These are phyloP conservation scores for Closterium sp. DNA, from an alignment of 139 green algal species.

Conservation along the genomic window DNA sequence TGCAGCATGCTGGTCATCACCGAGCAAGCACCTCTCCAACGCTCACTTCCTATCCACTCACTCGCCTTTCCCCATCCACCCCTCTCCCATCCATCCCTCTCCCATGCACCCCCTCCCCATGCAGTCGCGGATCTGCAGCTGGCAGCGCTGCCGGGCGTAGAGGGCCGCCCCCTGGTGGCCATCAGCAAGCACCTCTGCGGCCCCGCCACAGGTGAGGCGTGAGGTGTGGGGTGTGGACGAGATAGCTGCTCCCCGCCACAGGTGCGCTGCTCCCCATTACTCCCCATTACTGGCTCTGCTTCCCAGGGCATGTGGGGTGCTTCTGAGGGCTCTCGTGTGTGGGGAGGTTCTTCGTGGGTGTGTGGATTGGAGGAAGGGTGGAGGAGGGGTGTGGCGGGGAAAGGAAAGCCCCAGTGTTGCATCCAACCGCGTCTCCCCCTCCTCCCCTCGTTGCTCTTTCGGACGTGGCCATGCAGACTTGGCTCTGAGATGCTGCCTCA, in stretches of 20 bases:
- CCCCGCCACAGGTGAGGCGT: slow-evolving; percentile 3
- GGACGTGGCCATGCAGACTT: slow-evolving; percentile 1
- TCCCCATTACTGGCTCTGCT: too few relatives aligned
- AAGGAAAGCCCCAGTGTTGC: neutral
- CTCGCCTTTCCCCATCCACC: neutral
- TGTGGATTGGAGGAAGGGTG: neutral
- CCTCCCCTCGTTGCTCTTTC: neutral
- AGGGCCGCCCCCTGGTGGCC: slow-evolving; percentile 1
- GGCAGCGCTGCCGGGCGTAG: neutral
- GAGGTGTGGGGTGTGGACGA: neutral
- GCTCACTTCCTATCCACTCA: neutral
- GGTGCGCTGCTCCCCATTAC: too few relatives aligned
- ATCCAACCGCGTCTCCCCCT: neutral
- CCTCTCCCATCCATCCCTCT: neutral
- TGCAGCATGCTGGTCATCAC: too few relatives aligned
- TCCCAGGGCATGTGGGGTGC: too few relatives aligned
- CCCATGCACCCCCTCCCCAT: neutral
- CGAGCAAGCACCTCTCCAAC: too few relatives aligned
- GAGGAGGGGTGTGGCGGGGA: too few relatives aligned
- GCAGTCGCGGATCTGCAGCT: slow-evolving; percentile 21
- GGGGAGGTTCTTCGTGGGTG: neutral
- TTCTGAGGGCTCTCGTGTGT: too few relatives aligned
- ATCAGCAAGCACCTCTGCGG: slow-evolving; percentile 39
- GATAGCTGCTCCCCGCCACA: neutral
- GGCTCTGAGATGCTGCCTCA: slow-evolving; percentile 18